Evolutionary conservation across 176 grass and related monocot genomes (phyloP).

Genomic region (Oryza punctata): DNA sequence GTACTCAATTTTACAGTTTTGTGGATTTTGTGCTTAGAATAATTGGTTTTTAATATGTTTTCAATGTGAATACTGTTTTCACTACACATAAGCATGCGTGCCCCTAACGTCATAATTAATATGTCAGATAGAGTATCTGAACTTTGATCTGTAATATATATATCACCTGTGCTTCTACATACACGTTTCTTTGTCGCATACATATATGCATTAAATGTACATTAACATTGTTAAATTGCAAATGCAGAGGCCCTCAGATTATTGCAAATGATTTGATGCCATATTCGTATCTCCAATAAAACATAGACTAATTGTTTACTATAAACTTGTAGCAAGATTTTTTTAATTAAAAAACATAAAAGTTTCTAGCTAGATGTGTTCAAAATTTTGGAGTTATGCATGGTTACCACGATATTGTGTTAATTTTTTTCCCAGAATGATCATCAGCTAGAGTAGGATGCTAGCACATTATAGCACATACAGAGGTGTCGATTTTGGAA

Average conservation of each 20-base stretch:
- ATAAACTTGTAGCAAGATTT: background rate
- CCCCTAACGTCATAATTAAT: background rate
- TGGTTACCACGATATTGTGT: background rate
- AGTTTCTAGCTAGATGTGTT: background rate
- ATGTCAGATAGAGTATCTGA: background rate
- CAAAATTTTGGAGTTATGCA: background rate
- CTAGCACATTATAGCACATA: background rate
- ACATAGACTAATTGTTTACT: background rate
- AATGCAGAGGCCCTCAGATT: background rate
- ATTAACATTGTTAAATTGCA: background rate
- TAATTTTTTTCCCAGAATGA: background rate
- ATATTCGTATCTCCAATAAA: background rate
- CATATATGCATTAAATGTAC: background rate
- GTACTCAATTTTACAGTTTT: background rate
- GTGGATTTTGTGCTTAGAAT: background rate
- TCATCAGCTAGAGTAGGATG: background rate
- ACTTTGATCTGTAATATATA: background rate
- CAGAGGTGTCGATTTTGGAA: background rate
- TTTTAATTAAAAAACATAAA: background rate
- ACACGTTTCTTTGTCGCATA: background rate
- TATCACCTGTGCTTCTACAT: background rate
- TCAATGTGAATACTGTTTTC: background rate
- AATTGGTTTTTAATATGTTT: background rate
- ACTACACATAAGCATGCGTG: background rate
- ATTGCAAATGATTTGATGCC: background rate